These are phyloP conservation scores for Starmerella geochares DNA, from an alignment of 805 yeast species.

Conservation along the genomic window DNA sequence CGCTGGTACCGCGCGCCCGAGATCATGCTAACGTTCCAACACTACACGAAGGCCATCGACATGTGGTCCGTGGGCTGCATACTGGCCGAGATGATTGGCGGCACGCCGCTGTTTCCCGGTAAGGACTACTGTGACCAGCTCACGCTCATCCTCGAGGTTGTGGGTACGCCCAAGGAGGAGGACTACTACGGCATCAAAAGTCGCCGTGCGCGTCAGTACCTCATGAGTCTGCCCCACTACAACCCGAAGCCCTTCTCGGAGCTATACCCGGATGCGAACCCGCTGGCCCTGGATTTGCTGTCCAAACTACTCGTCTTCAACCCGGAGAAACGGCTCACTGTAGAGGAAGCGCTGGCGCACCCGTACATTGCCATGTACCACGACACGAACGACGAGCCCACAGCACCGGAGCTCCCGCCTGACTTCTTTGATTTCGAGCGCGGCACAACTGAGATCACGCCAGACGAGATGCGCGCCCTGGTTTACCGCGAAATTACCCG, in stretches of 20 bases:
- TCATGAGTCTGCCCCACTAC: constrained; percentile 67
- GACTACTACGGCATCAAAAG: constrained; percentile 66
- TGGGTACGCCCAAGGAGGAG: constrained; percentile 85
- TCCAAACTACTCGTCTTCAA: constrained; percentile 75
- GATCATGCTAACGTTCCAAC: constrained; percentile 87
- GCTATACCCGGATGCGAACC: constrained; percentile 77
- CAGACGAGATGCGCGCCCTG: constrained; percentile 66
- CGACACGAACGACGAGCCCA: constrained; percentile 75
- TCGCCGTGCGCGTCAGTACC: constrained; percentile 82
- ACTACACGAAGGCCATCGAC: constrained; percentile 92
- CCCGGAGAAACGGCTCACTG: constrained; percentile 74
- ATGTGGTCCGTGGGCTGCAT: constrained; percentile 98
- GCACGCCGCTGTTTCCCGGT: constrained; percentile 86
- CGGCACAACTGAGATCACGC: constrained; percentile 41
- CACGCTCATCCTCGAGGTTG: constrained; percentile 69
- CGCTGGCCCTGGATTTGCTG: constrained; percentile 71
- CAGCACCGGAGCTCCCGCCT: constrained; percentile 57
- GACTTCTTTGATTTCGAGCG: constrained; percentile 81
- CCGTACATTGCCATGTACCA: constrained; percentile 87
- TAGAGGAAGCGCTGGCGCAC: constrained; percentile 77
- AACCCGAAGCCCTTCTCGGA: constrained; percentile 10
- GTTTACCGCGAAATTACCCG: constrained; percentile 60
- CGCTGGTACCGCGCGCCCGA: constrained; percentile 99
- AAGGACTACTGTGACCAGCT: constrained; percentile 93
- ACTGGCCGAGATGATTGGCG: constrained; percentile 83